Base-by-base conservation (phyloP, 495 filamentous ascomycete genomes). In the Cenococcum geophilum region DNA sequence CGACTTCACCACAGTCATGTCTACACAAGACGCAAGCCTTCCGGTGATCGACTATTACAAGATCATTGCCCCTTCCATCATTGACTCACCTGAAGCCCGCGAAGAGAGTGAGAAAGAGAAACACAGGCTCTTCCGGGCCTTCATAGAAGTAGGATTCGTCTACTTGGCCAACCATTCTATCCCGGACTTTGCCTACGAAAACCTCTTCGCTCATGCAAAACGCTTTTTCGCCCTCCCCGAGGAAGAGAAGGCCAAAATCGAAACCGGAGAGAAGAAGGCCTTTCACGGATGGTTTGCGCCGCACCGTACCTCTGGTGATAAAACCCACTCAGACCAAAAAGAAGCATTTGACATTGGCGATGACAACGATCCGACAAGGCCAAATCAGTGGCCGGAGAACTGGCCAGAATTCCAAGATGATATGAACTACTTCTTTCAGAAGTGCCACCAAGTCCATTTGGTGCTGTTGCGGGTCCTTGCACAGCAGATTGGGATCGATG, bases 91-190 rank as follows among this genome's bases (percentile, higher is more conserved):
- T 18, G 40, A 45, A 18, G 40, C 40, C 40, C 40, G 11, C 11
- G 4, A 45, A 45, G 40, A 45, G 23, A 49, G 42, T 9, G 14
- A 37, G 50, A 42, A 57, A 18, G 59, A 61, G 59, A 54, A 61
- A 25, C 51, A 57, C 55, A 59, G 55, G 49, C 42, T 42, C 60
- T 51, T 45, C 18, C 4, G 11, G 40, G 40, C 40, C 40, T 45
- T 45, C 18, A 45, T 45, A 45, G 73, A 75, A 5, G 79, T 79
- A 32, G 82, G 82, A 0, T 85, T 86, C 69, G 83, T 85, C 65
- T 80, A 82, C 34, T 76, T 83, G 27, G 74, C 74, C 47, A 74
- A 72, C 18, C 64, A 66, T 35, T 54, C 53, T 11, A 58, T 66
- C 1, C 40, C 52, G 11, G 59, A 66, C 9, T 43, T n/a, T 5